Evolutionary conservation across 768 basidiomycete genomes (phyloP).

Genomic region (Podaxis pistillaris): DNA sequence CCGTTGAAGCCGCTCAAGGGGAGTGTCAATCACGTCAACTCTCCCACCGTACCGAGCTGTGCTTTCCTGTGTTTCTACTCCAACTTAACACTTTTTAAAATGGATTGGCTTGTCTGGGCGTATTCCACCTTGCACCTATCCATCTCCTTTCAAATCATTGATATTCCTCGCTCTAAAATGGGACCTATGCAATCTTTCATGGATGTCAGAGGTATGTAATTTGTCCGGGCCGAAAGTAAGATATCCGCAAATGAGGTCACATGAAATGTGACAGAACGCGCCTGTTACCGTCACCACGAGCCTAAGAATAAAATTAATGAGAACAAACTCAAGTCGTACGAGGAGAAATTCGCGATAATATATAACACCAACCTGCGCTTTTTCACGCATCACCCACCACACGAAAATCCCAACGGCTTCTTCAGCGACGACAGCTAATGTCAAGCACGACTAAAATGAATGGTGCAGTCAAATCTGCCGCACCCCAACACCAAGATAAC

Average conservation of each 20-base stretch:
- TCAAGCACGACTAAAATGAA: conserved; percentile 10
- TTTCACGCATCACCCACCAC: neutral
- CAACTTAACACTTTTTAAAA: no score
- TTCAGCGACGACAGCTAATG: neutral
- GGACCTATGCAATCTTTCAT: no score
- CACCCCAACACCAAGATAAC: conserved; percentile 13
- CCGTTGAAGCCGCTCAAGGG: no score
- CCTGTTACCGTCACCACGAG: neutral
- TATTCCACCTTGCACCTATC: no score
- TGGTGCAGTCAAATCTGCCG: conserved; percentile 4
- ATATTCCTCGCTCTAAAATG: no score
- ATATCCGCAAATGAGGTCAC: neutral
- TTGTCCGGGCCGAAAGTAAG: neutral
- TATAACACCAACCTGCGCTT: neutral
- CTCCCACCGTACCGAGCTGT: no score
- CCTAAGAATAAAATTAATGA: neutral
- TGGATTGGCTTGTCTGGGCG: no score
- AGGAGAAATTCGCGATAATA: neutral
- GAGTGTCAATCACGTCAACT: no score
- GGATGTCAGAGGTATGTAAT: neutral
- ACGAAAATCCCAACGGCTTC: no score
- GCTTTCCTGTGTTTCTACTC: no score
- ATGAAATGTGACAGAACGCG: neutral
- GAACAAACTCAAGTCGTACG: conserved; percentile 5
- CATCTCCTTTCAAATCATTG: no score